These are phyloP conservation scores for Penicillium waksmanii DNA, from an alignment of 495 filamentous ascomycete species.

Conservation along the genomic window DNA sequence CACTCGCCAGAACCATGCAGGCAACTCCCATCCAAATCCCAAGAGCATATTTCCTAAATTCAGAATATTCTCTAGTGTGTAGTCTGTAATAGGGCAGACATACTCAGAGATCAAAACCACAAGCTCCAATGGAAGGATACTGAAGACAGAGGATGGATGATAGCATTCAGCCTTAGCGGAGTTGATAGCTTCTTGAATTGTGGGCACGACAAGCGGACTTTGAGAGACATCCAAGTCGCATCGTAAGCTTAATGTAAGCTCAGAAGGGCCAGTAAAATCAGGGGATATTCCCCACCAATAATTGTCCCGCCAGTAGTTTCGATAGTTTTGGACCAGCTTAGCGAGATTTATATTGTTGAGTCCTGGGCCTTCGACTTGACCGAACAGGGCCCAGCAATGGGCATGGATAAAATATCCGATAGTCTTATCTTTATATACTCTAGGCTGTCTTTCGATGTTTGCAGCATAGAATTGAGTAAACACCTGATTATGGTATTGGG, in stretches of 20 bases:
- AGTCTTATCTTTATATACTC: neutral
- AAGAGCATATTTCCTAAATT: slow-evolving; percentile 17
- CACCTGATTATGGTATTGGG: neutral
- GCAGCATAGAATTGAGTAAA: slow-evolving; percentile 12
- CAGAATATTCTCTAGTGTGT: slow-evolving; percentile 7
- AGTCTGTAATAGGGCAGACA: slow-evolving; percentile 6
- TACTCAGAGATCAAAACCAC: slow-evolving; percentile 12
- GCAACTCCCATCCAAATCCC: slow-evolving; percentile 13
- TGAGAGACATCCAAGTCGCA: slow-evolving; percentile 9
- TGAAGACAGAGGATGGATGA: neutral
- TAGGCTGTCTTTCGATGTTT: slow-evolving; percentile 6
- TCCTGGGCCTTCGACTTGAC: neutral
- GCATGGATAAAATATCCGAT: slow-evolving; percentile 11
- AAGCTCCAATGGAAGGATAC: slow-evolving; percentile 11
- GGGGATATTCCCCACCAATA: neutral
- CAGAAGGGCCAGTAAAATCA: neutral
- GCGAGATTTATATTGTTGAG: neutral
- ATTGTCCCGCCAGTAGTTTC: slow-evolving; percentile 7
- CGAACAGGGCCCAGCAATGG: slow-evolving; percentile 13
- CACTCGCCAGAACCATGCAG: slow-evolving; percentile 14
- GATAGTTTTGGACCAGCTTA: slow-evolving; percentile 7
- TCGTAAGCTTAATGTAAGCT: neutral
- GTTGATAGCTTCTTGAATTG: slow-evolving; percentile 11
- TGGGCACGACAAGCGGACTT: slow-evolving; percentile 12
- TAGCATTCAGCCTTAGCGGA: neutral